Conservation (phyloP, 345 rosid genomes). For the Chamaenerion angustifolium region DNA sequence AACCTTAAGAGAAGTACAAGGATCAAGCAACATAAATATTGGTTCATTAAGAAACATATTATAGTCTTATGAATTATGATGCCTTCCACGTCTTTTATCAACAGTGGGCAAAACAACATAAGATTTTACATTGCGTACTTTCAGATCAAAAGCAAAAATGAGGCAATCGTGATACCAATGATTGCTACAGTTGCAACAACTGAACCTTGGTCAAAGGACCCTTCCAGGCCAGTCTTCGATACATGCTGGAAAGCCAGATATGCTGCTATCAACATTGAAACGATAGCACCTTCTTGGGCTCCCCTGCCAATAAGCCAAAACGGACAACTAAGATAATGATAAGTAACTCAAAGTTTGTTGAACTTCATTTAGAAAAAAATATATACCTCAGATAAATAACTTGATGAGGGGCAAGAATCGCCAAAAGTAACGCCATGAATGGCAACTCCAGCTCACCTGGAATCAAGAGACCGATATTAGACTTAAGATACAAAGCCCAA, state of each 20-base stretch:
- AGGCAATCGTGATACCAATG: slow-evolving; percentile 30
- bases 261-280: slow-evolving; percentile 40
- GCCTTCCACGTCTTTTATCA: not conserved
- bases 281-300: slow-evolving; percentile 50
- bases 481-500: too few species aligned
- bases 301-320: slow-evolving; percentile 38
- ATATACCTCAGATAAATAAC: slow-evolving; percentile 48
- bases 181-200: slow-evolving; percentile 62
- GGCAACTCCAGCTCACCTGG: slow-evolving; percentile 90
- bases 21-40: not conserved
- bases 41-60: not conserved
- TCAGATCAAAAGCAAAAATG: slow-evolving; percentile 37
- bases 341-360: slow-evolving; percentile 1
- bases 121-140: slow-evolving; percentile 1
- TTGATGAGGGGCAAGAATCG: slow-evolving; percentile 60
- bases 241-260: slow-evolving; percentile 88
- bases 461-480: not conserved
- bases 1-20: not conserved
- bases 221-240: slow-evolving; percentile 45
- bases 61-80: not conserved
- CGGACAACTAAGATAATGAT: not conserved
- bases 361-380: not conserved
- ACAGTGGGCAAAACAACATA: not conserved
- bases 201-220: slow-evolving; percentile 69
- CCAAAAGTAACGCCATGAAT: slow-evolving; percentile 51